phyloP scores from a whole-genome alignment of 2,329 filamentous ascomycete genomes.

The Emericellopsis atlantica region DNA sequence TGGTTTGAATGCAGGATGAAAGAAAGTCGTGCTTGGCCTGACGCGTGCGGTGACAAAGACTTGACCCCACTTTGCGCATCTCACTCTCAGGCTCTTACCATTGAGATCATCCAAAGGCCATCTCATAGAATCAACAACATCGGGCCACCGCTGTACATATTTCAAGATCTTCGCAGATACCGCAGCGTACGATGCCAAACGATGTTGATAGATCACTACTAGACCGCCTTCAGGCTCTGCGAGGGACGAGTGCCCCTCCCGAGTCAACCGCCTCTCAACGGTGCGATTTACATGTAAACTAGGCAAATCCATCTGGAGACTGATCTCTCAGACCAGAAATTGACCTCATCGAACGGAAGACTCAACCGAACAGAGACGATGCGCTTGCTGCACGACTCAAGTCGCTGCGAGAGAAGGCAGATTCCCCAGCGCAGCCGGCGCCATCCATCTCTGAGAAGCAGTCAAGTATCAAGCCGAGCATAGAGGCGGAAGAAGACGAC shows the following conservation, averaged over 20 bases:
- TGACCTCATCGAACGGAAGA: slow-evolving; percentile 27
- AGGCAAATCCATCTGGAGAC: slow-evolving; percentile 4
- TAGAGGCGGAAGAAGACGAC: slow-evolving; percentile 16
- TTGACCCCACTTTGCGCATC: background rate
- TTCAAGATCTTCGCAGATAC: background rate
- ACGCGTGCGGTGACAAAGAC: background rate
- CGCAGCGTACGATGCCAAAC: slow-evolving; percentile 14
- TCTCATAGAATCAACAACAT: background rate
- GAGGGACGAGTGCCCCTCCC: slow-evolving; percentile 12
- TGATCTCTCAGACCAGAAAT: slow-evolving; percentile 15
- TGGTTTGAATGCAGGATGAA: background rate
- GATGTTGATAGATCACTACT: slow-evolving; percentile 33
- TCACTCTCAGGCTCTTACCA: background rate
- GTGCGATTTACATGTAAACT: background rate
- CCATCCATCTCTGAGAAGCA: background rate
- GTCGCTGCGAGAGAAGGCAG: slow-evolving; percentile 29
- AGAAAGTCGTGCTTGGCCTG: background rate
- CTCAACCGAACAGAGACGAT: slow-evolving; percentile 33
- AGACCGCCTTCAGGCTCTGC: slow-evolving; percentile 40
- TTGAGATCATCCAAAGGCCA: background rate
- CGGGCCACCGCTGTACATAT: background rate
- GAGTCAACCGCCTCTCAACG: slow-evolving; percentile 5
- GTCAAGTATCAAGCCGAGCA: background rate
- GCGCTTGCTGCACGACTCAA: slow-evolving; percentile 37
- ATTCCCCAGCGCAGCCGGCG: slow-evolving; percentile 4